A percentile compares a stretch with the other conserved stretches of the same genome.
Conservation (phyloP, 164 flowering plant species). For the Tinospora cordifolia region DNA sequence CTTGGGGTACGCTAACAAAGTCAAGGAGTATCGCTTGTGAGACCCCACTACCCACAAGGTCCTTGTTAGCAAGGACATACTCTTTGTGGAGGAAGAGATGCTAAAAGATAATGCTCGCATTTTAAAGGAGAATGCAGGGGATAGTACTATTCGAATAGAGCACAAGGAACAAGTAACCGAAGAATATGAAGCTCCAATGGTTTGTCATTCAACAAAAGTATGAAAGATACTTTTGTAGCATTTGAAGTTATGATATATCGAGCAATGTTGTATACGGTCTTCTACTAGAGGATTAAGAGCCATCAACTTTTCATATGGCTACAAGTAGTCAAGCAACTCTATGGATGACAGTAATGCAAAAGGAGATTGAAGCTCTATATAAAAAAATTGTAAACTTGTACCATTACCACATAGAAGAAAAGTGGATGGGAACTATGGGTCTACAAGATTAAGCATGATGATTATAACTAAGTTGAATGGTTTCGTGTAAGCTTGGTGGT, state of each 20-base stretch:
- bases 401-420: background rate
- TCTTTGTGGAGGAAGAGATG: conserved; percentile 10
- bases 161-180: background rate
- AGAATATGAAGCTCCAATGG: background rate
- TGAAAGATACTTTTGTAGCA: conserved; percentile 4
- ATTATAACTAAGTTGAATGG: background rate
- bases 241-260: conserved; percentile 5
- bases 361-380: background rate
- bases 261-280: conserved; percentile 14
- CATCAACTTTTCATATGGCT: conserved; percentile 12
- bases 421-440: background rate
- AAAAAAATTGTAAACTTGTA: background rate
- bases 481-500: background rate
- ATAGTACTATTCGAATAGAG: background rate
- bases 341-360: background rate
- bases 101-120: conserved; percentile 2
- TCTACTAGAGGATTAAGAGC: conserved; percentile 17
- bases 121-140: background rate
- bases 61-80: conserved; percentile 12
- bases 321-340: background rate
- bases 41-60: conserved; percentile 16
- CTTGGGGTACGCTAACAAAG: conserved; percentile 1
- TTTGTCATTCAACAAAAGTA: conserved; percentile 4
- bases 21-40: conserved; percentile 14
- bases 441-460: background rate